Conservation (phyloP, 805 yeast genomes). For the Candida sonorensis region DNA sequence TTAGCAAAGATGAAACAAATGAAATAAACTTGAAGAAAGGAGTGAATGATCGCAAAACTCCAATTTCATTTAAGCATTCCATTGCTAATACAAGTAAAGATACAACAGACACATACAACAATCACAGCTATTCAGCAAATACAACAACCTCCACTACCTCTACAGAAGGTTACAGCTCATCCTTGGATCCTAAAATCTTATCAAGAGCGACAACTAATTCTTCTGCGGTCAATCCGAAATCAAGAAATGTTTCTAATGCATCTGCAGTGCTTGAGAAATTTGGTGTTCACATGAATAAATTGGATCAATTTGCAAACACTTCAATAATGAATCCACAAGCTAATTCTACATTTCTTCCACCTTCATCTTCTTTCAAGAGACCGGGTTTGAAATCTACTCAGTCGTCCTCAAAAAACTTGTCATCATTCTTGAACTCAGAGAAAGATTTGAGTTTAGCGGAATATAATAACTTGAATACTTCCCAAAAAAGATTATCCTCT, state of each 20-base stretch:
- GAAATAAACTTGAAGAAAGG: too few relatives aligned
- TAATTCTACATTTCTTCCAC: too few relatives aligned
- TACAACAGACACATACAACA: neutral
- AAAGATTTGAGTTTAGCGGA: slow-evolving; percentile 13
- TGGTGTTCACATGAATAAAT: slow-evolving; percentile 23
- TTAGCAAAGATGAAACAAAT: too few relatives aligned
- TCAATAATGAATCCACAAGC: too few relatives aligned
- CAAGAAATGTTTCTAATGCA: slow-evolving; percentile 11
- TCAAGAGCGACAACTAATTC: neutral
- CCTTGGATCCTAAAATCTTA: slow-evolving; percentile 19
- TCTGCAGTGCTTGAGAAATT: slow-evolving; percentile 19
- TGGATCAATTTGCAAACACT: slow-evolving; percentile 18
- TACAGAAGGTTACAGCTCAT: slow-evolving; percentile 5
- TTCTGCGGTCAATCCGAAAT: neutral
- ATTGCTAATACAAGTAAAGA: too few relatives aligned
- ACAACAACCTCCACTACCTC: neutral
- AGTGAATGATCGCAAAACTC: too few relatives aligned
- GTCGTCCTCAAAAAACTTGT: slow-evolving; percentile 23
- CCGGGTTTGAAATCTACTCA: slow-evolving; percentile 14
- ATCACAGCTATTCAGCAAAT: neutral
- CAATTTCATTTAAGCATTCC: too few relatives aligned
- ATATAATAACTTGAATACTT: slow-evolving; percentile 7
- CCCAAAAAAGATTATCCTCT: neutral
- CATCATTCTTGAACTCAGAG: slow-evolving; percentile 15
- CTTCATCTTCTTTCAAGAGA: too few relatives aligned